These are phyloP conservation scores for Thamnidium elegans DNA, from an alignment of 192 early-diverging fungal genomes.

Conservation along the genomic window DNA sequence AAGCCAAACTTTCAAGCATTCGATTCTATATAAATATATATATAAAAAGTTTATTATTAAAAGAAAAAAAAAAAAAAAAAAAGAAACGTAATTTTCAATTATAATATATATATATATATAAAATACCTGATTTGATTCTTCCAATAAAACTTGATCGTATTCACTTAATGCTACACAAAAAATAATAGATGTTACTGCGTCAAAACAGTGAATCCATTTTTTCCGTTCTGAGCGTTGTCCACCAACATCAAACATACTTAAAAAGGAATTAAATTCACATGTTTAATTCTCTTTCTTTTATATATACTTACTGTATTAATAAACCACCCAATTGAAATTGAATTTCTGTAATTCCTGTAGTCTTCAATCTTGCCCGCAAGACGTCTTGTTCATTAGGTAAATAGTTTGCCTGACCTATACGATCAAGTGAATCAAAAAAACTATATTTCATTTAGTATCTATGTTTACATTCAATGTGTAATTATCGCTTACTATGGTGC, in stretches of 20 bases:
- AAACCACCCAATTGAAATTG: constrained; percentile 89
- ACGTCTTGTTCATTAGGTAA: constrained; percentile 94
- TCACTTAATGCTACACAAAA: constrained; percentile 84
- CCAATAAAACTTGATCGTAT: constrained; percentile 81
- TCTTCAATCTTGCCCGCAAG: constrained; percentile 91
- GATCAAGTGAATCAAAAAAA: constrained; percentile 89
- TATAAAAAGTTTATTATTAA: too few species aligned
- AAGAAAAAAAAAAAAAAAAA: too few species aligned
- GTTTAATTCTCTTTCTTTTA: not conserved
- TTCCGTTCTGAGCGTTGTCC: constrained; percentile 69
- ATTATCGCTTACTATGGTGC: constrained; percentile 60
- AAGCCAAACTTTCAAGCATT: constrained; percentile 75
- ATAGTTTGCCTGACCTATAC: constrained; percentile 83
- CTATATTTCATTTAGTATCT: constrained; percentile 34
- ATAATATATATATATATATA: not conserved
- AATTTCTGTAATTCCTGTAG: constrained; percentile 96
- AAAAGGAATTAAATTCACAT: not conserved
- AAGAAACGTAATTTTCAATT: too few species aligned
- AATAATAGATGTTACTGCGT: constrained; percentile 76
- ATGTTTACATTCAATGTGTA: not conserved
- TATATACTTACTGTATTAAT: constrained; percentile 64
- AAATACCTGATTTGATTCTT: constrained; percentile 55
- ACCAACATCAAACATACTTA: constrained; percentile 74
- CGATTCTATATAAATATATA: constrained; percentile 62
- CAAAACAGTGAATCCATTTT: constrained; percentile 78